Evolutionary conservation across 768 basidiomycete species (phyloP).

Genomic region (Pulveroboletus sp.): DNA sequence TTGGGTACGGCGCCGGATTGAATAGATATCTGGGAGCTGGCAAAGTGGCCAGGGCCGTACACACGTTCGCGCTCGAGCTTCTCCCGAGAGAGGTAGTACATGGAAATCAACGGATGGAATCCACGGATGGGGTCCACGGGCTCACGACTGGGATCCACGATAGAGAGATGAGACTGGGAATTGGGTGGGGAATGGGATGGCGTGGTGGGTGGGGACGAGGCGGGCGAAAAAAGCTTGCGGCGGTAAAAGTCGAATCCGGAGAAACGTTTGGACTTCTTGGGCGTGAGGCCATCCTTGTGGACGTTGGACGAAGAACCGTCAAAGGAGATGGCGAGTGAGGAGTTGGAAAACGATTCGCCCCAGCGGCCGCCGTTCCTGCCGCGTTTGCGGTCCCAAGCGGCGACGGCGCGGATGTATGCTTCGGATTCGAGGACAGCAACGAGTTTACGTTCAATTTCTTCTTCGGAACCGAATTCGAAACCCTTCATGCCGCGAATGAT

Average conservation of each 20-base stretch:
- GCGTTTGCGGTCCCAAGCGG: conserved; percentile 76
- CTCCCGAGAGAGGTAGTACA: conserved; percentile 95
- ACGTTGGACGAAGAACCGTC: conserved; percentile 41
- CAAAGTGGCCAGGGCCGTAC: conserved; percentile 93
- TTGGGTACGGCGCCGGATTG: conserved; percentile 28
- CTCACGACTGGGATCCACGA: conserved; percentile 47
- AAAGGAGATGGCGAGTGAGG: conserved; percentile 67
- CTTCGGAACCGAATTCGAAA: conserved; percentile 91
- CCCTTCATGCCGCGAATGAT: conserved; percentile 92
- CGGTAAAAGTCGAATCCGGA: conserved; percentile 94
- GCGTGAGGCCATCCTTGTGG: conserved; percentile 41
- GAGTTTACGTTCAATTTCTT: conserved; percentile 79
- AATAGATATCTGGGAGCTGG: conserved; percentile 81
- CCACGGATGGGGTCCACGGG: conserved; percentile 83
- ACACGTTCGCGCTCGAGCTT: conserved; percentile 93
- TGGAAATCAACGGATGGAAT: conserved; percentile 92
- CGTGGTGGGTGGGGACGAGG: conserved; percentile 46
- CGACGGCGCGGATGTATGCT: conserved; percentile 66
- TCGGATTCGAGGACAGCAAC: conserved; percentile 75
- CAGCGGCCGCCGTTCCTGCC: conserved; percentile 45
- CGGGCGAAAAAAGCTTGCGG: conserved; percentile 75
- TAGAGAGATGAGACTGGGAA: conserved; percentile 55
- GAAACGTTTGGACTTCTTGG: conserved; percentile 79
- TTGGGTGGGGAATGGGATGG: conserved; percentile 61
- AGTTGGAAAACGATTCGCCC: conserved; percentile 59